A percentile compares a stretch with the other conserved stretches of the same genome.
phyloP scores from a whole-genome alignment of 257 asterid species.

The Avicennia marina region DNA sequence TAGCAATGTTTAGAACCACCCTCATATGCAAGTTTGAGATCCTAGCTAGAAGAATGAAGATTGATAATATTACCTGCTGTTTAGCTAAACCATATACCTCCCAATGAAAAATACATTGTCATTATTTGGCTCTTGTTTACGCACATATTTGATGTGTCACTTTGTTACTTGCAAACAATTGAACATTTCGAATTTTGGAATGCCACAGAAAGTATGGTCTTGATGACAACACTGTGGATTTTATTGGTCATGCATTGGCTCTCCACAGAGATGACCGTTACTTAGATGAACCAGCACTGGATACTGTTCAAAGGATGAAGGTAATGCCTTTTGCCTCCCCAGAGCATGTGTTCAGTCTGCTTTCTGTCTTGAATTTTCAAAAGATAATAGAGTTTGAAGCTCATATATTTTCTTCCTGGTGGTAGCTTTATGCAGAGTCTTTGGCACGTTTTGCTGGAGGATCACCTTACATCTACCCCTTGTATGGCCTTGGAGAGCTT shows the following conservation, averaged over 20 bases:
- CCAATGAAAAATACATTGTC: too few relatives aligned
- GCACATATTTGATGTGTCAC: too few relatives aligned
- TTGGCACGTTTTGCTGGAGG: slow-evolving; percentile 95
- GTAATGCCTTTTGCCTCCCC: slow-evolving; percentile 26
- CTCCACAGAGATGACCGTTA: slow-evolving; percentile 88
- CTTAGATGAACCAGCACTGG: slow-evolving; percentile 82
- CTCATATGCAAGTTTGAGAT: too few relatives aligned
- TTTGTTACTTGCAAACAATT: not conserved
- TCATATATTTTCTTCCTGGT: not conserved
- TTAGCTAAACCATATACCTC: too few relatives aligned
- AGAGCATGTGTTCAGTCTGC: too few relatives aligned
- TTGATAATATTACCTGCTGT: too few relatives aligned
- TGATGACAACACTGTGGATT: too few relatives aligned
- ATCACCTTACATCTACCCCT: slow-evolving; percentile 92
- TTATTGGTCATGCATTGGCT: slow-evolving; percentile 87
- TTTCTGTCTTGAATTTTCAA: not conserved
- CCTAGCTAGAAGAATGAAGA: too few relatives aligned
- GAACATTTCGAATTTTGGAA: not conserved
- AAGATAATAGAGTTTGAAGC: not conserved
- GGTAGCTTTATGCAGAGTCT: slow-evolving; percentile 87
- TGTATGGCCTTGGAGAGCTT: slow-evolving; percentile 96
- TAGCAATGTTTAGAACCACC: too few relatives aligned
- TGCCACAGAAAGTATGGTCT: slow-evolving; percentile 76
- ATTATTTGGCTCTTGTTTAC: too few relatives aligned
- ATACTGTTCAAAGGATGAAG: slow-evolving; percentile 87